Evolutionary conservation across 2,329 filamentous ascomycete genomes (phyloP).

Genomic region (Fusarium devonianum): DNA sequence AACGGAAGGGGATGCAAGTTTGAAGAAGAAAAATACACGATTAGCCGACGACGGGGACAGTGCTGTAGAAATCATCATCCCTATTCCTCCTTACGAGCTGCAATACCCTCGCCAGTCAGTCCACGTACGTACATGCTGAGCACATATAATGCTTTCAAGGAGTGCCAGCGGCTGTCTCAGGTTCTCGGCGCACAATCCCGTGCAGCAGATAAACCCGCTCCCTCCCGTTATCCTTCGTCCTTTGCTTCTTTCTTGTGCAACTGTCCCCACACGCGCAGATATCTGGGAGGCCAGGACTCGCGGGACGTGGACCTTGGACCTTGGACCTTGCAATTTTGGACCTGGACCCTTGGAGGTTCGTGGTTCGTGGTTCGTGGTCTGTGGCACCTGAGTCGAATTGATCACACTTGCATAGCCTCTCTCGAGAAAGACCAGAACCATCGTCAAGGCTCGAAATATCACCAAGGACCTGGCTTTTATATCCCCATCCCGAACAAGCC

Average conservation of each 20-base stretch:
- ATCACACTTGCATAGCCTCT: too few species aligned
- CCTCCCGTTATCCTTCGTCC: conserved; percentile 17
- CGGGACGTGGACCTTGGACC: conserved; percentile 22
- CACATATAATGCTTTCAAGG: conserved; percentile 33
- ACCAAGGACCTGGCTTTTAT: conserved; percentile 26
- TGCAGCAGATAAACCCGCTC: conserved; percentile 26
- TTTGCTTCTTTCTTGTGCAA: conserved; percentile 31
- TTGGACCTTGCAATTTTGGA: too few species aligned
- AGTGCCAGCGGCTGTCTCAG: conserved; percentile 36
- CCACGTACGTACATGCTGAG: conserved; percentile 38
- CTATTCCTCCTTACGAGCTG: conserved; percentile 21
- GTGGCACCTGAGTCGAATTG: conserved; percentile 14
- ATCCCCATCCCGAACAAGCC: conserved; percentile 10
- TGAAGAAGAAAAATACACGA: conserved; percentile 11
- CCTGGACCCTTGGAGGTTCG: conserved; percentile 13
- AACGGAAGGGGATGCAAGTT: conserved; percentile 2
- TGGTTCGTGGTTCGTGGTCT: neutral
- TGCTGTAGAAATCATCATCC: conserved; percentile 25
- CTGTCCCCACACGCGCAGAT: conserved; percentile 31
- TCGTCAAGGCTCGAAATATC: conserved; percentile 15
- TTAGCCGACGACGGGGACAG: conserved; percentile 7
- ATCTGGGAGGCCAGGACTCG: conserved; percentile 16
- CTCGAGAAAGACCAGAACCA: conserved; percentile 19
- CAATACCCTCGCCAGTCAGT: conserved; percentile 23
- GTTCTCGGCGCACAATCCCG: conserved; percentile 36